phyloP scores from a whole-genome alignment of 2,329 filamentous ascomycete genomes.

The Clonostachys rosea region DNA sequence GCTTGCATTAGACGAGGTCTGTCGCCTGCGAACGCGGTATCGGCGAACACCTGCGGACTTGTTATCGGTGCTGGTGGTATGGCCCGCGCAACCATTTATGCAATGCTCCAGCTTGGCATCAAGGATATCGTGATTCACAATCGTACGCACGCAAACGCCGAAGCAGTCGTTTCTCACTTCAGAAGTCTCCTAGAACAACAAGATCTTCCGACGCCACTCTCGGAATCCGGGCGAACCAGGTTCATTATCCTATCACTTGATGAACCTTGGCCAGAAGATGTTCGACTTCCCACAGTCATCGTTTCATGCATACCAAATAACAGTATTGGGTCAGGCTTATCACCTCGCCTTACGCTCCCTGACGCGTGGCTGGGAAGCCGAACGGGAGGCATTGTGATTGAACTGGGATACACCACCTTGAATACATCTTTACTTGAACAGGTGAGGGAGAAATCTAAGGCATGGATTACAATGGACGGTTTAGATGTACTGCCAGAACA shows the following conservation, averaged over 20 bases:
- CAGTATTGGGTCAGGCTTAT: conserved; percentile 38
- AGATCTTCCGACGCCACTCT: conserved; percentile 29
- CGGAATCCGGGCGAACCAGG: neutral
- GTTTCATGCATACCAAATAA: conserved; percentile 63
- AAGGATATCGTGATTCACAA: conserved; percentile 73
- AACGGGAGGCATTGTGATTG: neutral
- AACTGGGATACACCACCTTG: neutral
- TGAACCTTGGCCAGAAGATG: conserved; percentile 60
- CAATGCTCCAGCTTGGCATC: conserved; percentile 72
- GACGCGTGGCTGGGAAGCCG: neutral
- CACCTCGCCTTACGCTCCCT: neutral
- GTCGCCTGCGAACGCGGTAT: conserved; percentile 64
- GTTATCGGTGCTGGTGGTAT: conserved; percentile 68
- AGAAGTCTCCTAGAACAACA: conserved; percentile 43
- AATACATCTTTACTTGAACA: neutral
- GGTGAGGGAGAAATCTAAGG: neutral
- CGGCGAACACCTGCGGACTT: conserved; percentile 48
- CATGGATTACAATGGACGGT: neutral
- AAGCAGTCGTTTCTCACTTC: conserved; percentile 65
- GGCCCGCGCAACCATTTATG: conserved; percentile 73
- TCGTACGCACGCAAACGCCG: conserved; percentile 60
- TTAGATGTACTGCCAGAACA: neutral
- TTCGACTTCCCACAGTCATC: conserved; percentile 65
- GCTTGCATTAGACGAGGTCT: conserved; percentile 68
- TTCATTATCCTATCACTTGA: conserved; percentile 53